Base-by-base conservation (phyloP, 139 green algal species). In the Astrephomene gubernaculifera region DNA sequence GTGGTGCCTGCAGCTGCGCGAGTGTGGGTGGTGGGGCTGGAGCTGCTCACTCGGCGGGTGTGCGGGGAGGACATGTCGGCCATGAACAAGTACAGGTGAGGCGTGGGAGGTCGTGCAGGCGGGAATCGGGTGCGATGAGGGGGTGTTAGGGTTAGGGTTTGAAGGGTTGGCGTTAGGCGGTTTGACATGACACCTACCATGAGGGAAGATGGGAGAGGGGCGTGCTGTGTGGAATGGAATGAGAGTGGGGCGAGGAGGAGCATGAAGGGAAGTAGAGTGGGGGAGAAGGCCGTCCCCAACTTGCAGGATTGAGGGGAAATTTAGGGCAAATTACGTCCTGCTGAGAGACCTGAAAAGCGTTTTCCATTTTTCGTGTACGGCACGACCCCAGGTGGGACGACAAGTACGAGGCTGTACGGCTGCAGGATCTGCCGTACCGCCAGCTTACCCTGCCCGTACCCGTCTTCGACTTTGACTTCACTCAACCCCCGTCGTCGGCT, bases 11-110 rank as follows among this genome's bases (percentile, higher is more conserved):
- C 83, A 5, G 90, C 86, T 9, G 95, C 94, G 31, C 94, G 79
- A 1, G 52, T 97, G 24, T 97, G 95, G 71, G 93, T 79, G 72
- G 94, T 97, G 91, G 95, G 95, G 25, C 64, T 97, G 35, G 93
- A 97, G 90, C 76, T 88, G 54, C 60, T 88, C 2, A 92, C 89
- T 0, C 49, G 45, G 9, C 22, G 76, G 2, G 87, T 95, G 5
- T n/a, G 65, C 33, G 94, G 93, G 7, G 93, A 96, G 21, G 87
- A 96, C 36, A 73, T 97, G 60, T 86, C 81, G 0, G n/a, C 73
- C 8, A 72, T 97, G 65, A 92, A 97, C 86, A 95, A 92, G 53
- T 96, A 95, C 89, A 87, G 94, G 87, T 93, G 52, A 8, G 65
- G 65, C n/a, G n/a, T n/a, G n/a, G n/a, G n/a, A n/a, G n/a, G n/a